phyloP scores from a whole-genome alignment of 352 stramenopile species.

The Phytophthora pistaciae region DNA sequence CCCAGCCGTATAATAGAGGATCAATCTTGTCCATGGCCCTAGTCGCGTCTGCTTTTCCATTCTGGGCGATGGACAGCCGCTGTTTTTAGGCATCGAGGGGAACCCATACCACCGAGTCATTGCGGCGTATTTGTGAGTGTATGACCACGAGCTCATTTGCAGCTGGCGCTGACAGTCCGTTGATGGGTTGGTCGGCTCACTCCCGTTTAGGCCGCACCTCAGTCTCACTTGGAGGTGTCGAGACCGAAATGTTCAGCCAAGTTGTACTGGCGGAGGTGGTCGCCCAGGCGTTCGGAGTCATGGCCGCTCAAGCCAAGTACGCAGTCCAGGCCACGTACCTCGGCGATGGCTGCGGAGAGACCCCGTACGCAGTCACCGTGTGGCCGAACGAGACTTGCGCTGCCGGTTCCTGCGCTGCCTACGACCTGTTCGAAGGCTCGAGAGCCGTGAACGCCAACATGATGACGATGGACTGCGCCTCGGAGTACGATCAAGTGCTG shows the following conservation, averaged over 20 bases:
- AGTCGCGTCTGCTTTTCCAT: slow-evolving; percentile 9
- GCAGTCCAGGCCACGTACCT: slow-evolving; percentile 28
- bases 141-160: not conserved
- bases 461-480: slow-evolving; percentile 35
- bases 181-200: not conserved
- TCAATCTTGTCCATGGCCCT: slow-evolving; percentile 19
- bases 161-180: not conserved
- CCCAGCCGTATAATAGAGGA: slow-evolving; percentile 6
- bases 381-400: slow-evolving; percentile 24
- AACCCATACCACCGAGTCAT: slow-evolving; percentile 12
- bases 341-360: slow-evolving; percentile 22
- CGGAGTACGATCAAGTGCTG: slow-evolving; percentile 14
- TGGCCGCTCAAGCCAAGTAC: slow-evolving; percentile 17
- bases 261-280: not conserved
- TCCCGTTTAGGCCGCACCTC: slow-evolving; percentile 5
- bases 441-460: slow-evolving; percentile 29
- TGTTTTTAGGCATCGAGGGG: slow-evolving; percentile 5
- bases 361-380: slow-evolving; percentile 26
- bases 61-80: slow-evolving; percentile 27
- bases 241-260: not conserved
- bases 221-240: not conserved
- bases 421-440: slow-evolving; percentile 18
- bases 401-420: slow-evolving; percentile 14
- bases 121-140: not conserved
- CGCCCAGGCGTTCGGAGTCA: not conserved